Conservation (phyloP, 805 yeast genomes). For the Lachancea fermentati region DNA sequence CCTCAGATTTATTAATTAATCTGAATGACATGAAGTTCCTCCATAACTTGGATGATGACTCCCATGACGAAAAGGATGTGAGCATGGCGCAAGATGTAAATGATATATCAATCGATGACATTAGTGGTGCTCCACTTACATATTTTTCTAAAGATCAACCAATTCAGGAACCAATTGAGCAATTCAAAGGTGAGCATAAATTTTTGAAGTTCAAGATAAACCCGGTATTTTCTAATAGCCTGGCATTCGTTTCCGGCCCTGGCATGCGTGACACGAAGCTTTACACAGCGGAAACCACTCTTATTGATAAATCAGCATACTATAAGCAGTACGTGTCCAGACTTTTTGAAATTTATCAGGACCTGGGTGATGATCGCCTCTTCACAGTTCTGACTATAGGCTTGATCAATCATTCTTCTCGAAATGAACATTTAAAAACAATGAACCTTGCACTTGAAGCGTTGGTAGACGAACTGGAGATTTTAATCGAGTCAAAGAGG, state of each 20-base stretch:
- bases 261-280: constrained; percentile 38
- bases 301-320: constrained; percentile 36
- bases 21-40: constrained; percentile 25
- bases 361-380: constrained; percentile 39
- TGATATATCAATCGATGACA: constrained; percentile 16
- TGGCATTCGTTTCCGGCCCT: constrained; percentile 35
- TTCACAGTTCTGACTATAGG: constrained; percentile 40
- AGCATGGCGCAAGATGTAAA: constrained; percentile 16
- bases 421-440: constrained; percentile 33
- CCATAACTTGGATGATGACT: constrained; percentile 7
- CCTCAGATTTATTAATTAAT: constrained; percentile 22
- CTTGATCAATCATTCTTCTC: constrained; percentile 31
- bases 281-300: constrained; percentile 38
- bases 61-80: constrained; percentile 10
- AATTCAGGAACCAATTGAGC: constrained; percentile 21
- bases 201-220: constrained; percentile 43
- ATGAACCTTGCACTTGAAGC: constrained; percentile 35
- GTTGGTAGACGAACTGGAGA: constrained; percentile 32
- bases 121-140: constrained; percentile 19
- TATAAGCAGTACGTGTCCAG: constrained; percentile 45
- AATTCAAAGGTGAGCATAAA: constrained; percentile 34
- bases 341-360: constrained; percentile 49
- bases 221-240: constrained; percentile 37
- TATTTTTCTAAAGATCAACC: constrained; percentile 8
- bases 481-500: constrained; percentile 30